A percentile compares a stretch with the other conserved stretches of the same genome.
These are phyloP conservation scores for Aegilops bicornis DNA, from an alignment of 176 grass and related monocot genomes.

Conservation along the genomic window DNA sequence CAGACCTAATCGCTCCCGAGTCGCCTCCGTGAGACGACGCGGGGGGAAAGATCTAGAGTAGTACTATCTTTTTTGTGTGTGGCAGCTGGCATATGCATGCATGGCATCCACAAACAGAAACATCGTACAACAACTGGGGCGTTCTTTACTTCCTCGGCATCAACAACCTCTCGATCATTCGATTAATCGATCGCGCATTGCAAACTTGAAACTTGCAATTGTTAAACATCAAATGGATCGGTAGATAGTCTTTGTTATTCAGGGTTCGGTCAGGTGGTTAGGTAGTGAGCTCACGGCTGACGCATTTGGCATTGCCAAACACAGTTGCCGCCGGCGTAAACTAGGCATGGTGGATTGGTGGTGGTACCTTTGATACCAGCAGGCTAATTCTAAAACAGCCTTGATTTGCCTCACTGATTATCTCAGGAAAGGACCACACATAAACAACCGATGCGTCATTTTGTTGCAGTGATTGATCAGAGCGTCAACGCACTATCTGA, in stretches of 20 bases:
- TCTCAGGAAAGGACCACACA: not conserved
- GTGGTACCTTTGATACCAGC: not conserved
- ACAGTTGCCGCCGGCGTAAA: not conserved
- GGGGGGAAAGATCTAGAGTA: too few species aligned
- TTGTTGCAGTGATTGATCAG: not conserved
- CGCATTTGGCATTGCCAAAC: not conserved
- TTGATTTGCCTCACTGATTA: not conserved
- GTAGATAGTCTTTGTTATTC: not conserved
- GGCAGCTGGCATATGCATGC: not conserved
- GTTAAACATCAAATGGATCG: not conserved
- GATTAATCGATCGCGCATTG: not conserved
- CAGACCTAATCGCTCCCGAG: too few species aligned
- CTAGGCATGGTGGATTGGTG: not conserved
- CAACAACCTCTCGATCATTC: not conserved
- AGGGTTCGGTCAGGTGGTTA: not conserved
- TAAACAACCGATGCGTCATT: not conserved
- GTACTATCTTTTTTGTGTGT: too few species aligned
- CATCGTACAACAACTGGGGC: constrained; percentile 7
- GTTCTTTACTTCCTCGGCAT: not conserved
- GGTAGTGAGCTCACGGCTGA: constrained; percentile 14
- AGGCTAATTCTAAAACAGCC: not conserved
- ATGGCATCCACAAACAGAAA: constrained; percentile 10
- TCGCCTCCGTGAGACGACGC: too few species aligned
- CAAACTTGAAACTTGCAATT: not conserved
- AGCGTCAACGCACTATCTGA: too few species aligned